Conservation (phyloP, 768 basidiomycete genomes). For the Lentinus brumalis region DNA sequence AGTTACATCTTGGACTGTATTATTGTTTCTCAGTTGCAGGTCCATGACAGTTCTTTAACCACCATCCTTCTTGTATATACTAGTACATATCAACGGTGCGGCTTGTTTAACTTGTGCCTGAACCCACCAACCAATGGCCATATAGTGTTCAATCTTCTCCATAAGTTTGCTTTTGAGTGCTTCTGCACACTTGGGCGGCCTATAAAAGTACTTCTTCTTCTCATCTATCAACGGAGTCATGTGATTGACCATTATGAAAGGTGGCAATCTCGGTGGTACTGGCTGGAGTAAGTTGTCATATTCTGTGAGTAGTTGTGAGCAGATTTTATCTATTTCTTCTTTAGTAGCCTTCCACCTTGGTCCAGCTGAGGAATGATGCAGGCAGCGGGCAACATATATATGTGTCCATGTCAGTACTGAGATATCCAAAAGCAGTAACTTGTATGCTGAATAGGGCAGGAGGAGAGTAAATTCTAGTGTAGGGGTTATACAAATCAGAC, state of each 20-base stretch:
- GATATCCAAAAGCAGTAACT: too few relatives aligned
- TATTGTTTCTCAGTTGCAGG: constrained; percentile 38
- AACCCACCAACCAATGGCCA: constrained; percentile 38
- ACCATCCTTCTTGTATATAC: constrained; percentile 38
- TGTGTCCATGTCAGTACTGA: too few relatives aligned
- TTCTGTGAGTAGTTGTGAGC: too few relatives aligned
- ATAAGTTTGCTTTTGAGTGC: constrained; percentile 30
- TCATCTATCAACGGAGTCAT: constrained; percentile 42
- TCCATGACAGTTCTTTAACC: constrained; percentile 39
- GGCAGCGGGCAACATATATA: too few relatives aligned
- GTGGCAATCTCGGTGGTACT: constrained; percentile 33
- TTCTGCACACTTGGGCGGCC: constrained; percentile 35
- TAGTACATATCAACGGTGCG: constrained; percentile 35
- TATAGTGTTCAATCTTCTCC: constrained; percentile 23
- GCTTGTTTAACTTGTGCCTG: constrained; percentile 20
- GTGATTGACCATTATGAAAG: constrained; percentile 42
- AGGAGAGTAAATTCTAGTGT: too few relatives aligned
- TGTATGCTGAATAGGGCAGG: too few relatives aligned
- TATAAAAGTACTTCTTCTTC: constrained; percentile 32
- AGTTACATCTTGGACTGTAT: constrained; percentile 41
- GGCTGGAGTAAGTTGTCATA: constrained; percentile 21
- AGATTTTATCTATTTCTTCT: too few relatives aligned
- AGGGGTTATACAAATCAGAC: too few relatives aligned
- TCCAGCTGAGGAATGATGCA: too few relatives aligned
- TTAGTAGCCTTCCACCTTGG: too few relatives aligned